These are phyloP conservation scores for Tricholomella constricta DNA, from an alignment of 768 basidiomycete species.

Conservation along the genomic window DNA sequence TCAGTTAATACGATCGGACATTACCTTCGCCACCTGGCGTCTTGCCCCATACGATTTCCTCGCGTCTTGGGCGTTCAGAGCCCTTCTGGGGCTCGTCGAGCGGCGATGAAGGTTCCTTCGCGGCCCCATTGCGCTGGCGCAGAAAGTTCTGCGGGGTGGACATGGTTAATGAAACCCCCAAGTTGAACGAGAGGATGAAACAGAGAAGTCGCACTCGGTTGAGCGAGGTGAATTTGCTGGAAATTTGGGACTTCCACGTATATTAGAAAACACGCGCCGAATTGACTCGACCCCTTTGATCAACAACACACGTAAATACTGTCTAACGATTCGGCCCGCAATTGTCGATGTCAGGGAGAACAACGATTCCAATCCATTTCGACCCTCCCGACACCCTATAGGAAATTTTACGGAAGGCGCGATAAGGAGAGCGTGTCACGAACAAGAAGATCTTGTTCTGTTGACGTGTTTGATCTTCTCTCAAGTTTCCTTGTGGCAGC, in stretches of 20 bases:
- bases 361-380: background rate
- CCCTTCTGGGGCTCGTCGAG: conserved; percentile 13
- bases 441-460: background rate
- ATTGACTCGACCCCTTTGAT: conserved; percentile 1
- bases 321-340: background rate
- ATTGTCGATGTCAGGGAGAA: background rate
- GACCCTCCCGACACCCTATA: no score
- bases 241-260: conserved; percentile 9
- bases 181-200: background rate
- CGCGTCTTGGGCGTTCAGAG: conserved; percentile 21
- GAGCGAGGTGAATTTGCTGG: conserved; percentile 3
- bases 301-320: conserved; percentile 20
- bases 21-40: conserved; percentile 79
- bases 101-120: conserved; percentile 8
- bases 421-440: background rate
- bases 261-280: conserved; percentile 6
- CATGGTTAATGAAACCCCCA: conserved; percentile 14
- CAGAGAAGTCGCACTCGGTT: conserved; percentile 4
- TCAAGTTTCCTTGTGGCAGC: background rate
- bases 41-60: conserved; percentile 86
- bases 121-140: conserved; percentile 33
- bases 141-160: conserved; percentile 28
- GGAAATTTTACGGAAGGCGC: background rate
- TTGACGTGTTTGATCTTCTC: background rate
- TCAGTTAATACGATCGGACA: conserved; percentile 19